Percentiles rank a stretch among this genome's conserved stretches.
These are phyloP conservation scores for Auricularia heimuer DNA, from an alignment of 768 basidiomycete genomes.

Conservation along the genomic window DNA sequence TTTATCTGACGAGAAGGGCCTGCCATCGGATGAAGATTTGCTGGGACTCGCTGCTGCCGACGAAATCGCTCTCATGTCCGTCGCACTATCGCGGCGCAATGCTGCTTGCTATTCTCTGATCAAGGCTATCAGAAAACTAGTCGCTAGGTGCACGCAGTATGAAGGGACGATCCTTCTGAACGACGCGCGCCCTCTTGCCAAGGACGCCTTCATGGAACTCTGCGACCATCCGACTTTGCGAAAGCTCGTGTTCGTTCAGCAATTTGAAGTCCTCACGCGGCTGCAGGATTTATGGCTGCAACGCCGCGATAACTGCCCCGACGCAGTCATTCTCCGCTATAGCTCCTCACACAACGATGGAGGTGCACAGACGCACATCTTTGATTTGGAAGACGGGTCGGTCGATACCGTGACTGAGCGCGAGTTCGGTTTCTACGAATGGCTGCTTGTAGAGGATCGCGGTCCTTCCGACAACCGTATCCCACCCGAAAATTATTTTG, in stretches of 20 bases:
- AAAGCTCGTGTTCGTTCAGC: conserved; percentile 18
- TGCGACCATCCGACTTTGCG: conserved; percentile 31
- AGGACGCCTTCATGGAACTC: conserved; percentile 35
- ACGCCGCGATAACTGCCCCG: conserved; percentile 40
- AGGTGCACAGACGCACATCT: conserved; percentile 25
- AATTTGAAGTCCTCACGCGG: conserved; percentile 42
- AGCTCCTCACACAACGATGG: conserved; percentile 15
- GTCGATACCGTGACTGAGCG: conserved; percentile 28
- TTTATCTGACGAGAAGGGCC: conserved; percentile 15
- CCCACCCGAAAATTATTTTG: conserved; percentile 40
- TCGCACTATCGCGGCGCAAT: conserved; percentile 26
- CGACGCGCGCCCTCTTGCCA: conserved; percentile 29
- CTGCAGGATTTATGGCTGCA: conserved; percentile 38
- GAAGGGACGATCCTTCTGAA: conserved; percentile 32
- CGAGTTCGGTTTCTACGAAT: conserved; percentile 34
- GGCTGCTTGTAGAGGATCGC: conserved; percentile 29
- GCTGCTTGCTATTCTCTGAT: conserved; percentile 26
- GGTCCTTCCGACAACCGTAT: conserved; percentile 18
- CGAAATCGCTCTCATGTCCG: conserved; percentile 13
- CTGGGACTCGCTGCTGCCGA: conserved; percentile 18
- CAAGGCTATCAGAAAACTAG: conserved; percentile 22
- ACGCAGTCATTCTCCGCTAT: conserved; percentile 37
- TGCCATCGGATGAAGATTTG: conserved; percentile 32
- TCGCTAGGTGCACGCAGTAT: conserved; percentile 10
- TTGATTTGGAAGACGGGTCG: conserved; percentile 33